Base-by-base conservation (phyloP, 179 eudicot species). In the Gypsophila paniculata region DNA sequence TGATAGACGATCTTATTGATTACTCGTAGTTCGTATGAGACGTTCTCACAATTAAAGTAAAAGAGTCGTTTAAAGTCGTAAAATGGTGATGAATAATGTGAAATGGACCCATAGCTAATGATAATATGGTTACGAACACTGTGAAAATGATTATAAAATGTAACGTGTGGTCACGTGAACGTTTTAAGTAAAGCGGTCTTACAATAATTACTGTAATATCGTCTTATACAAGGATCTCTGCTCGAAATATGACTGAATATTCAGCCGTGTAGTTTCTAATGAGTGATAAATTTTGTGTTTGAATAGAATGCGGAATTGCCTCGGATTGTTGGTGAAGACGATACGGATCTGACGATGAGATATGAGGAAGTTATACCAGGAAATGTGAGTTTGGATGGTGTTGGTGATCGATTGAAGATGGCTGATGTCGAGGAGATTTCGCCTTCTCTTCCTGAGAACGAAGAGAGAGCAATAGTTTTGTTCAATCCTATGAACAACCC, bases 391-490 rank as follows among this genome's bases (percentile, higher is more conserved):
- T 44, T 72, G 7, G 49, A 54, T 54, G 78, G 70, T 36, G 66
- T 39, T 42, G 72, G 61, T 21, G 29, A 46, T 53, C 74, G 44
- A 36, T 25, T 19, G 29, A 68, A 55, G 66, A 65, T 77, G 60
- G 22, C 80, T 11, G 75, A 65, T 0, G 73, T 84, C 15, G 87
- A 83, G 71, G 97, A 91, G 81, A 65, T 82, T 70, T 82, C 85
- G 13, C 42, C 19, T 48, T 66, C 61, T 49, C 72, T 55, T 9
- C 78, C 85, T 5, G 83, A 73, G 67, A 84, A 86, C 62, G 83
- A 87, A n/a, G 96, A 91, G 84, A 85, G 85, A 75, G 93, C 96
- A 22, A 81, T 90, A 69, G 96, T 90, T 62, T 78, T 86, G 14
- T 93, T 89, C 81, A 85, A 84, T 32, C 89, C 91, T 14, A 39